Evolutionary conservation across 495 filamentous ascomycete species (phyloP), one percentile per base, ranked within the genome.

Genomic region (Podospora appendiculata): DNA sequence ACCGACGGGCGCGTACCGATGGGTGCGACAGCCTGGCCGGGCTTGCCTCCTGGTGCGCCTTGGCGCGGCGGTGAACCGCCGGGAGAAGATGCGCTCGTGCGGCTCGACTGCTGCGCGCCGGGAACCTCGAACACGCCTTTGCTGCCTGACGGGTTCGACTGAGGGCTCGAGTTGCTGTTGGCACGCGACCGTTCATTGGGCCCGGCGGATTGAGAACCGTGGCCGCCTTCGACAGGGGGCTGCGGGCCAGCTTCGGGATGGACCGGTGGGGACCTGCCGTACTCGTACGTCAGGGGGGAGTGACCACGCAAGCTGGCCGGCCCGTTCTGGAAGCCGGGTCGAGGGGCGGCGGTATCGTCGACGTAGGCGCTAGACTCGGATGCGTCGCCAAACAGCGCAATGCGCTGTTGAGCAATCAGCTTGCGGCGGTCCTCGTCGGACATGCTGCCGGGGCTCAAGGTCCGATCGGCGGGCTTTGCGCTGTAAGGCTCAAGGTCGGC

Each of bases 391-490:
- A 96, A 98, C 58, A 98, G 70, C 45, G 90, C 90, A 57, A 85
- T 87, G 67, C 93, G 90, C 70, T 98, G 93, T 63, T 91, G 91
- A 58, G 90, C 87, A 61, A 98, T 92, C 60, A 98, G 82, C 53
- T 96, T 90, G 54, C 93, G 92, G 62, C 93, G 90, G 53, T 95
- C 90, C 47, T 97, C 93, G 73, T 97, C 93, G 67, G 84, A 91
- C 87, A 95, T 85, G 62, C 63, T 67, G 62, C 87, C 85, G 3
- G 92, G 92, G 75, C 92, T 97, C 75, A 90, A 78, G 58, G 91
- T 85, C 59, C 92, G 90, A 62, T 96, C 93, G 25, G 25, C 25
- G 65, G 87, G 82, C 74, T 95, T 74, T 25, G 25, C 2, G 71
- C 69, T 77, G 61, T 77, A 83, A 33, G 52, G 47, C 38, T 55